Conservation (phyloP, 768 basidiomycete genomes). For the Amanita rimosa region DNA sequence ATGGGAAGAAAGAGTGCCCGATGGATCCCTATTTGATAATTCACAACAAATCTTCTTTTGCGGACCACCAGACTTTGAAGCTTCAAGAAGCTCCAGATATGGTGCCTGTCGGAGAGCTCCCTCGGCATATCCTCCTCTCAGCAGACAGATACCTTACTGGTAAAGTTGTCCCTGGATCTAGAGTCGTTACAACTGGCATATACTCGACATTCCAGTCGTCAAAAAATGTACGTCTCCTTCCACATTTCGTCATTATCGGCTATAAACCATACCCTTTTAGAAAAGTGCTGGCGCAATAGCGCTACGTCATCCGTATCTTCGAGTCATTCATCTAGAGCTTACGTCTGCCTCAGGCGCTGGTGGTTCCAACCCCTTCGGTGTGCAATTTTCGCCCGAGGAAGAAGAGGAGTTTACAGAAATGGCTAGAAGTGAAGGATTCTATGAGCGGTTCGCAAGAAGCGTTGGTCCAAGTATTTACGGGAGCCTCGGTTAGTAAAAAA, state of each 20-base stretch:
- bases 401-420: constrained; percentile 95
- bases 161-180: constrained; percentile 90
- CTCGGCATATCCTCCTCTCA: constrained; percentile 88
- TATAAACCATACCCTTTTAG: constrained; percentile 19
- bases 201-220: constrained; percentile 92
- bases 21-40: constrained; percentile 93
- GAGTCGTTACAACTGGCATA: constrained; percentile 91
- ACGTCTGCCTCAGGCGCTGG: constrained; percentile 69
- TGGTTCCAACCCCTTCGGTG: constrained; percentile 74
- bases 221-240: constrained; percentile 50
- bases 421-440: constrained; percentile 80
- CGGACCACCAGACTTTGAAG: constrained; percentile 94
- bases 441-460: constrained; percentile 87
- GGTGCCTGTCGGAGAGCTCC: constrained; percentile 98
- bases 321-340: constrained; percentile 84
- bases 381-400: constrained; percentile 88
- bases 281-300: constrained; percentile 81
- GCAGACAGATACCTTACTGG: constrained; percentile 87
- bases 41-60: constrained; percentile 88
- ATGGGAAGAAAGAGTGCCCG: constrained; percentile 90
- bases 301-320: constrained; percentile 88
- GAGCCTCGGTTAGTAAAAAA: constrained; percentile 56
- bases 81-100: constrained; percentile 98
- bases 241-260: neutral
- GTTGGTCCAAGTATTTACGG: constrained; percentile 98